Evolutionary conservation across 768 basidiomycete species (phyloP).

Genomic region (Sistotremastrum niveocremeum): DNA sequence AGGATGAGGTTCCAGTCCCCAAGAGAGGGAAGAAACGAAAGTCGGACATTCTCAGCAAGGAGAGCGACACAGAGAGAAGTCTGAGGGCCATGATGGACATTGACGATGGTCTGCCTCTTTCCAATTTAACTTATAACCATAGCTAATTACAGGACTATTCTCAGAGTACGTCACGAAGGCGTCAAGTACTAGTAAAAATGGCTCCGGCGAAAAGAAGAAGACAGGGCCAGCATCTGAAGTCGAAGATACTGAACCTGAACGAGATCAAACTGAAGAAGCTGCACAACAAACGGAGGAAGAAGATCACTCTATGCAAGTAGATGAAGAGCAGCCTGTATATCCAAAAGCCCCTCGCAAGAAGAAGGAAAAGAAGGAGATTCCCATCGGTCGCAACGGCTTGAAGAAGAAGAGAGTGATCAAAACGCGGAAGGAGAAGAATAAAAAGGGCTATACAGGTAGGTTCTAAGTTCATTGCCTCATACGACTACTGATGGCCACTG

Average conservation of each 20-base stretch:
- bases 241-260: neutral
- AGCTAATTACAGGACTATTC: no score
- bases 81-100: constrained; percentile 62
- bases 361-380: constrained; percentile 46
- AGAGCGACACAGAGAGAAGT: constrained; percentile 32
- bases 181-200: no score
- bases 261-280: constrained; percentile 15
- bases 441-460: constrained; percentile 64
- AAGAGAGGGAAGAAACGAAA: constrained; percentile 21
- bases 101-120: constrained; percentile 41
- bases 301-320: constrained; percentile 25
- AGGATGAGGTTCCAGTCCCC: no score
- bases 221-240: no score
- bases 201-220: no score
- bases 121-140: no score
- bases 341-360: constrained; percentile 25
- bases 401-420: constrained; percentile 59
- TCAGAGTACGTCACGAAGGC: no score
- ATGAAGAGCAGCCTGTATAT: constrained; percentile 20
- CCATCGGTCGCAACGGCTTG: constrained; percentile 64
- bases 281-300: constrained; percentile 15
- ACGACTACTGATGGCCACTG: neutral
- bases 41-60: constrained; percentile 16
- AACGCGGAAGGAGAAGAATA: constrained; percentile 39
- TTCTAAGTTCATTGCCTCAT: constrained; percentile 4